Evolutionary conservation across 768 basidiomycete genomes (phyloP).

Genomic region (Tulasnella sp.): DNA sequence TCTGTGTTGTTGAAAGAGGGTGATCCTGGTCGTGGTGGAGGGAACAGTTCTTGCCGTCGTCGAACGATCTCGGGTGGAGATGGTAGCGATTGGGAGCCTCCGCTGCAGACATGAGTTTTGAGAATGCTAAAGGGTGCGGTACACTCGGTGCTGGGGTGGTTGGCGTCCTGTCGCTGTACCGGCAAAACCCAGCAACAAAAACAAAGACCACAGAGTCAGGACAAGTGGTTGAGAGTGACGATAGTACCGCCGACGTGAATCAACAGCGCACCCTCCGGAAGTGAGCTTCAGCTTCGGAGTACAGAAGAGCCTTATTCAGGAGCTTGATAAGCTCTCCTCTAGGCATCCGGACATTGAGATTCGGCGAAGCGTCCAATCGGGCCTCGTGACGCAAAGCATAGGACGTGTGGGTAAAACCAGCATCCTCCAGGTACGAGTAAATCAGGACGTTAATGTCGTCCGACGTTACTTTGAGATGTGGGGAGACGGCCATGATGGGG

Average conservation of each 20-base stretch:
- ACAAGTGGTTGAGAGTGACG: not conserved
- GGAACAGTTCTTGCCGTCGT: constrained; percentile 17
- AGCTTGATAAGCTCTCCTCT: constrained; percentile 74
- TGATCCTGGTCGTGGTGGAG: constrained; percentile 19
- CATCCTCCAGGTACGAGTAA: constrained; percentile 72
- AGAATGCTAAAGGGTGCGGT: constrained; percentile 61
- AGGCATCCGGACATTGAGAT: constrained; percentile 59
- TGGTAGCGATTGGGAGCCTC: constrained; percentile 8
- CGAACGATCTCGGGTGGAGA: constrained; percentile 16
- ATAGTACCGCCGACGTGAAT: not conserved
- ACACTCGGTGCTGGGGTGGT: constrained; percentile 44
- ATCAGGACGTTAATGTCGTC: constrained; percentile 66
- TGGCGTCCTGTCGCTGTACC: constrained; percentile 22
- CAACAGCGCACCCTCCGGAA: constrained; percentile 40
- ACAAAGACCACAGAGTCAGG: constrained; percentile 20
- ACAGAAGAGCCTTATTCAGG: constrained; percentile 66
- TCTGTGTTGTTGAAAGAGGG: not conserved
- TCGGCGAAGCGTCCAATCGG: constrained; percentile 53
- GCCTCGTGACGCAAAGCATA: constrained; percentile 68
- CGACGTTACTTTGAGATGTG: constrained; percentile 14
- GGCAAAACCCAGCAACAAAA: not conserved
- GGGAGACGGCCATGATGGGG: constrained; percentile 1
- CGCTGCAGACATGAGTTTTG: constrained; percentile 51
- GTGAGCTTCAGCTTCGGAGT: constrained; percentile 71
- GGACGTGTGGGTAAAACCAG: constrained; percentile 77